Evolutionary conservation across 108 stramenopile genomes (phyloP), one percentile per base, ranked within the genome.

Genomic region (Nitzschia sp.): DNA sequence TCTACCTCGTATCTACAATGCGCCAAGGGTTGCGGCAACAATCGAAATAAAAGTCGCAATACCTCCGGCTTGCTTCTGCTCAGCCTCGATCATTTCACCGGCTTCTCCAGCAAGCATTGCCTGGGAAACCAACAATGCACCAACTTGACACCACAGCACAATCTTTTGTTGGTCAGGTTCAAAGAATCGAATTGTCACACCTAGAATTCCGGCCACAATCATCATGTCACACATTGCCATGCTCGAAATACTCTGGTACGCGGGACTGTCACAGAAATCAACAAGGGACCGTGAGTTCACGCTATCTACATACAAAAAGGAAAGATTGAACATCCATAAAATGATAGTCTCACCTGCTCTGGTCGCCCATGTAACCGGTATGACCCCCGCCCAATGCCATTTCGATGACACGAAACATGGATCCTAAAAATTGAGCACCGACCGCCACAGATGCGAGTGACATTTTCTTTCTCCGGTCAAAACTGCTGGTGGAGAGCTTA

Each of bases 31-130:
- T 11, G 61, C 28, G 1, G 45, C 41, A 17, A 63, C 35, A 8
- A 63, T 44, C 8, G 61, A 63, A 28, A 63, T 44, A 45, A 63
- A 63, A 22, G 36, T 63, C 3, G 41, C 61, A 45, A 63, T 45
- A 29, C 61, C 25, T 5, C 61, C 61, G 2, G 61, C 61, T 17
- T 46, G 61, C 41, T 33, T 27, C 2, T 63, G 31, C 27, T 63
- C 61, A 17, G n/a, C 44, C 13, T 45, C 26, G 26, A 63, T 63
- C 61, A 63, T 63, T 2, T 44, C 45, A 45, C 61, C 61, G 16
- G n/a, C 17, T 8, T 44, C 61, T 15, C 61, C 61, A 15, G 61
- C 61, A 16, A 63, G 41, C 61, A 63, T 63, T 36, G 33, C 25
- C 28, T 63, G 61, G 21, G 61, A 63, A 3, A 63, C 41, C 5